A percentile compares a stretch with the other conserved stretches of the same genome.
Conservation (phyloP, 148 eudicot genomes). For the Camellia japonica region DNA sequence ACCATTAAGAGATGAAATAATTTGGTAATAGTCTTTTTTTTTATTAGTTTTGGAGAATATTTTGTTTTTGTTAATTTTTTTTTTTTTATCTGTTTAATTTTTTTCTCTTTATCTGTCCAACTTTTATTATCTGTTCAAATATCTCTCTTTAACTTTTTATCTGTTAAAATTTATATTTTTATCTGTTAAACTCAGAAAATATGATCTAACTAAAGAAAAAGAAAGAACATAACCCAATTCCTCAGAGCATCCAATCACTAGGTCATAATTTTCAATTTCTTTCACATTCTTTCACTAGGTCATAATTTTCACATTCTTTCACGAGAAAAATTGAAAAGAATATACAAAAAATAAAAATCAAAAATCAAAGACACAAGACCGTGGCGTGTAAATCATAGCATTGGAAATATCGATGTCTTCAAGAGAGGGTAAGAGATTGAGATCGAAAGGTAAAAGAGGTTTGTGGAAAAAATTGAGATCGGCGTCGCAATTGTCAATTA, state of each 20-base stretch:
- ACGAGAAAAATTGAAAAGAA: neutral
- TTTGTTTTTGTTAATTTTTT: no score
- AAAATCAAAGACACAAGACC: slow-evolving; percentile 29
- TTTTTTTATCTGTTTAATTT: no score
- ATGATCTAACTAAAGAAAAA: neutral
- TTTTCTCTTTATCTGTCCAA: no score
- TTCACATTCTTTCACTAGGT: no score
- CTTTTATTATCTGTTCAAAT: no score
- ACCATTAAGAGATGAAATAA: no score
- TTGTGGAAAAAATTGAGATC: slow-evolving; percentile 29
- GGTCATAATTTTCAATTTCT: neutral
- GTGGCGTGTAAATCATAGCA: slow-evolving; percentile 33
- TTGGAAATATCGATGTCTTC: slow-evolving; percentile 21
- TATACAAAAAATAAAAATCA: neutral
- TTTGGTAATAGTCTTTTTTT: no score
- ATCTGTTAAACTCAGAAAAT: neutral
- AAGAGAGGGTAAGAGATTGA: slow-evolving; percentile 36
- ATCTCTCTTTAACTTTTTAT: no score
- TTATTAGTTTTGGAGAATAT: no score
- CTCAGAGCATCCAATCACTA: neutral
- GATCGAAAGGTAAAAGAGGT: slow-evolving; percentile 44
- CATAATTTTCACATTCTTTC: no score
- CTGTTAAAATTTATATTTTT: no score
- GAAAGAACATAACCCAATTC: no score
- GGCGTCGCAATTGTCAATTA: slow-evolving; percentile 39